Percentiles rank a stretch among this genome's conserved stretches.
phyloP scores from a whole-genome alignment of 1,139 yeast species.

The Nakaseomyces bracarensis region DNA sequence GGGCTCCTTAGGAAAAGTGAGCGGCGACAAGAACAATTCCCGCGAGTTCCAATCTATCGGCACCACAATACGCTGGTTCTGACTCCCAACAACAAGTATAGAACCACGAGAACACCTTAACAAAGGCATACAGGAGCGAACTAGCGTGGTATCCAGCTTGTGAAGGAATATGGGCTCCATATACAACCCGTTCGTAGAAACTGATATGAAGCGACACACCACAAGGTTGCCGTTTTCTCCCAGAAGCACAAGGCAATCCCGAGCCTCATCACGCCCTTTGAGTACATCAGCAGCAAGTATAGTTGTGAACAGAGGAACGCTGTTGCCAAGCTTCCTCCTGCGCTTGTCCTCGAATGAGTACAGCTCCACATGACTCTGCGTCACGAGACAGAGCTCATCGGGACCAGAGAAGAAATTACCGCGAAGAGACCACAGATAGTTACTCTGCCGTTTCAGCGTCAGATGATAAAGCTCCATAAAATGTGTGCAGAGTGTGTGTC shows the following conservation, averaged over 20 bases:
- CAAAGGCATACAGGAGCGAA: background rate
- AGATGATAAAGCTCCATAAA: constrained; percentile 46
- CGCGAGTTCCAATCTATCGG: background rate
- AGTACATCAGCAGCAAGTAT: constrained; percentile 42
- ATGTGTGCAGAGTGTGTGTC: background rate
- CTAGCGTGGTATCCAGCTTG: background rate
- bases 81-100: background rate
- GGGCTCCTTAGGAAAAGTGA: background rate
- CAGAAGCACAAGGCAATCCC: constrained; percentile 57
- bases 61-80: constrained; percentile 4
- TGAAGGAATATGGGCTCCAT: background rate
- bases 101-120: background rate
- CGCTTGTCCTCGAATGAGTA: constrained; percentile 48
- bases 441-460: constrained; percentile 52
- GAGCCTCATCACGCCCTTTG: constrained; percentile 28
- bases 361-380: constrained; percentile 28
- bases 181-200: constrained; percentile 54
- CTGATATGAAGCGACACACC: constrained; percentile 47
- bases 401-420: constrained; percentile 58
- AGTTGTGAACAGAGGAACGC: constrained; percentile 47
- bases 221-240: constrained; percentile 76
- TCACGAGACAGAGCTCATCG: constrained; percentile 27
- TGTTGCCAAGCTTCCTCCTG: constrained; percentile 37
- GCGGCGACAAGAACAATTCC: background rate
- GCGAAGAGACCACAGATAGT: constrained; percentile 45